A percentile compares a stretch with the other conserved stretches of the same genome.
These are phyloP conservation scores for Phytomonas sp. DNA, from an alignment of 208 protist species.

Conservation along the genomic window DNA sequence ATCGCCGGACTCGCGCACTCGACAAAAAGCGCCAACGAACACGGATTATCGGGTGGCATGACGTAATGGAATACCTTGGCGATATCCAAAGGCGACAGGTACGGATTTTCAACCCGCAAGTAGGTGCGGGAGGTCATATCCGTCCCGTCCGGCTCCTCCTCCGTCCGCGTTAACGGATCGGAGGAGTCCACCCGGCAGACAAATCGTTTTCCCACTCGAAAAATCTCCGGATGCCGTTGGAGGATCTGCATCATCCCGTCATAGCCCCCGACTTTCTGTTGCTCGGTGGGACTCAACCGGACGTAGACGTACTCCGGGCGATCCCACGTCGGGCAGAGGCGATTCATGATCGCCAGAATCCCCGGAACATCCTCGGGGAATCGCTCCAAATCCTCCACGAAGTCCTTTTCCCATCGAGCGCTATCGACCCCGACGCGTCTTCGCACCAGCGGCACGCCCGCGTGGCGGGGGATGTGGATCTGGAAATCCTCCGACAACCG, in stretches of 20 bases:
- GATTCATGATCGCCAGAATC: conserved; percentile 45
- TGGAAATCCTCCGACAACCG: conserved; percentile 53
- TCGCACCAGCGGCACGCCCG: conserved; percentile 46
- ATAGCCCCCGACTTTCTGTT: conserved; percentile 47
- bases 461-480: conserved; percentile 30
- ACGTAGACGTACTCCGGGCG: conserved; percentile 77
- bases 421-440: conserved; percentile 59
- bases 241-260: conserved; percentile 49
- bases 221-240: conserved; percentile 54
- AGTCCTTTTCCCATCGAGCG: conserved; percentile 45
- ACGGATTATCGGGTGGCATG: conserved; percentile 48
- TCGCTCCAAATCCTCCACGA: conserved; percentile 56
- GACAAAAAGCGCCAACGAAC: conserved; percentile 46
- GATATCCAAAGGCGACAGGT: conserved; percentile 41
- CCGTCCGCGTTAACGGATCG: conserved; percentile 31
- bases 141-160: conserved; percentile 35
- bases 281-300: conserved; percentile 35
- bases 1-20: conserved; percentile 75
- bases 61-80: conserved; percentile 80
- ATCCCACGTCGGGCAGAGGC: conserved; percentile 62
- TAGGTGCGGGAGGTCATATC: conserved; percentile 34
- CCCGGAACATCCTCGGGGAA: conserved; percentile 58
- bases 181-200: conserved; percentile 66
- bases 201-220: conserved; percentile 54
- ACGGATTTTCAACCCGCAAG: conserved; percentile 71